These are phyloP conservation scores for Prunus campanulata DNA, from an alignment of 306 rosid genomes.

Conservation along the genomic window DNA sequence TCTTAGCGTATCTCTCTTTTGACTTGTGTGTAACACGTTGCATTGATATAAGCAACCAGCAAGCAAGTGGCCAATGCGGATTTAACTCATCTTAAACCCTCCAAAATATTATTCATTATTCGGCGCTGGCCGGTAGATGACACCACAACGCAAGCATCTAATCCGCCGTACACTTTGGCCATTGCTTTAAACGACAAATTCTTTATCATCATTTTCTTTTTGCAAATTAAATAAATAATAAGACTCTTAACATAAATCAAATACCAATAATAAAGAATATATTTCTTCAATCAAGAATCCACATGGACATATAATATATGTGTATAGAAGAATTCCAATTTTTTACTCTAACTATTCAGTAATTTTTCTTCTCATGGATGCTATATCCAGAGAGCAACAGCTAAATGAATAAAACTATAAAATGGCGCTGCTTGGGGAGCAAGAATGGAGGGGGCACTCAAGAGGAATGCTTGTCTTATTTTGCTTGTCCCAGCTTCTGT, in stretches of 20 bases:
- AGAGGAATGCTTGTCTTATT: conserved; percentile 58
- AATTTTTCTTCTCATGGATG: background rate
- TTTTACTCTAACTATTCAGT: background rate
- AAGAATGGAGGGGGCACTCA: conserved; percentile 44
- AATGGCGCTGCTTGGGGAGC: conserved; percentile 9
- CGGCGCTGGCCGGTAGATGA: background rate
- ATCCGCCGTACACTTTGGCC: background rate
- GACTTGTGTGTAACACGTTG: background rate
- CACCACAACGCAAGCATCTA: background rate
- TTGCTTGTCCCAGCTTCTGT: conserved; percentile 18
- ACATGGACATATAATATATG: background rate
- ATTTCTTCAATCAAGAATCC: conserved; percentile 3
- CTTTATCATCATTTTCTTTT: too few species aligned
- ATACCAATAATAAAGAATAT: conserved; percentile 26
- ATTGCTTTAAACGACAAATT: background rate
- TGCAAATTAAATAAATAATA: too few species aligned
- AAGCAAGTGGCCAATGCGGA: background rate
- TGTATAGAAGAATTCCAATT: background rate
- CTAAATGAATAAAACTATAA: background rate
- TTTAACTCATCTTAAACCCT: background rate
- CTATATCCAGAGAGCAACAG: background rate
- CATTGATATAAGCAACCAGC: background rate
- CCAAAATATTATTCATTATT: background rate
- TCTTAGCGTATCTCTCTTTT: background rate
- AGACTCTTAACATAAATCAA: background rate